Evolutionary conservation across 169 alveolate genomes (phyloP).

Genomic region (Amoebophrya sp.): DNA sequence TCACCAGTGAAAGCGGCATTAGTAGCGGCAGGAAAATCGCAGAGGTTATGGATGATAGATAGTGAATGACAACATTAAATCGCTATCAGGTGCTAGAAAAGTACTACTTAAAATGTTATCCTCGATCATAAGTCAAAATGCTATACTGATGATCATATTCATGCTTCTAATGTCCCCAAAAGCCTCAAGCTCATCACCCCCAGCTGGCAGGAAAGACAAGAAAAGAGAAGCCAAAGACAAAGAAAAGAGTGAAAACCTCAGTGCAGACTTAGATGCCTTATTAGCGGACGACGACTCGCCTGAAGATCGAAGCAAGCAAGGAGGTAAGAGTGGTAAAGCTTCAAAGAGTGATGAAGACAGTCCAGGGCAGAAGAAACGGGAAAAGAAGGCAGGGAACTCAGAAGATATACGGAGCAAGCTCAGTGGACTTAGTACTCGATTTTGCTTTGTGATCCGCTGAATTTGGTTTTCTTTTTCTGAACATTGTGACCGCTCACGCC

Average conservation of each 20-base stretch:
- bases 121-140: too few species aligned
- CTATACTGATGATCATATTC: too few species aligned
- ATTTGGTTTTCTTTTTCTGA: background rate
- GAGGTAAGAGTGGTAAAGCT: background rate
- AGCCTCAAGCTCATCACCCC: too few species aligned
- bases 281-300: background rate
- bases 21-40: background rate
- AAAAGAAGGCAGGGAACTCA: background rate
- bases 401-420: background rate
- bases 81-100: too few species aligned
- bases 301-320: too few species aligned
- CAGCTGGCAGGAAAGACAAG: background rate
- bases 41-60: too few species aligned
- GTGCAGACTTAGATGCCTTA: background rate
- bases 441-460: background rate
- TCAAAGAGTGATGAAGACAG: too few species aligned
- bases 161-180: too few species aligned
- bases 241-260: background rate
- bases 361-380: too few species aligned
- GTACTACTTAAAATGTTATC: too few species aligned
- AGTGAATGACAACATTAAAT: too few species aligned
- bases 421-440: background rate
- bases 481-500: background rate
- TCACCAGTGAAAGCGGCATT: background rate
- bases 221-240: background rate